Evolutionary conservation across 176 grass and related monocot species (phyloP).

Genomic region (Bolboschoenus planiculmis): DNA sequence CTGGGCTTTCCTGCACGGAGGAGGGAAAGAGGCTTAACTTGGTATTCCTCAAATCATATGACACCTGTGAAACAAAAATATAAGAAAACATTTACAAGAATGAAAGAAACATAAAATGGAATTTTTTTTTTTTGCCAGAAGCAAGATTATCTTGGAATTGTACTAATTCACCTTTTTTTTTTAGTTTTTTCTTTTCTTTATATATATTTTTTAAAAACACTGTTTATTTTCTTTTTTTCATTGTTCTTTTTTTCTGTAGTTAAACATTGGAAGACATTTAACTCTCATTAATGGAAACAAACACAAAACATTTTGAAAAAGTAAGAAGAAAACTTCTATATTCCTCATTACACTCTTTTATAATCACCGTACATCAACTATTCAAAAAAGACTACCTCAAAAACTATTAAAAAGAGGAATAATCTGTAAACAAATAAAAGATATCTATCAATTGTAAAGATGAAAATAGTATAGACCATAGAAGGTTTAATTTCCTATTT

Average conservation of each 20-base stretch:
- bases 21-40: not conserved
- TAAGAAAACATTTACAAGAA: no score
- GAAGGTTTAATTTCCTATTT: slow-evolving; percentile 17
- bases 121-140: not conserved
- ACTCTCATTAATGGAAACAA: not conserved
- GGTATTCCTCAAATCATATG: not conserved
- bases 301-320: no score
- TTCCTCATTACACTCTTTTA: not conserved
- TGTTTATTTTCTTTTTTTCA: not conserved
- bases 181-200: not conserved
- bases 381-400: not conserved
- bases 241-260: not conserved
- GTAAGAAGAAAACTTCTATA: not conserved
- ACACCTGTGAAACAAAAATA: no score
- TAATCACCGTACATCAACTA: not conserved
- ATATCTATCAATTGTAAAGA: not conserved
- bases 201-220: no score
- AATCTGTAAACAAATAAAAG: not conserved
- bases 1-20: not conserved
- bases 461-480: not conserved
- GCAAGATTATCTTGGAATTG: not conserved
- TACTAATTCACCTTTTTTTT: not conserved
- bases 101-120: no score
- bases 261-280: not conserved
- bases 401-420: not conserved